A percentile compares a stretch with the other conserved stretches of the same genome.
Conservation (phyloP, 257 asterid species). For the Solanum pimpinellifolium region DNA sequence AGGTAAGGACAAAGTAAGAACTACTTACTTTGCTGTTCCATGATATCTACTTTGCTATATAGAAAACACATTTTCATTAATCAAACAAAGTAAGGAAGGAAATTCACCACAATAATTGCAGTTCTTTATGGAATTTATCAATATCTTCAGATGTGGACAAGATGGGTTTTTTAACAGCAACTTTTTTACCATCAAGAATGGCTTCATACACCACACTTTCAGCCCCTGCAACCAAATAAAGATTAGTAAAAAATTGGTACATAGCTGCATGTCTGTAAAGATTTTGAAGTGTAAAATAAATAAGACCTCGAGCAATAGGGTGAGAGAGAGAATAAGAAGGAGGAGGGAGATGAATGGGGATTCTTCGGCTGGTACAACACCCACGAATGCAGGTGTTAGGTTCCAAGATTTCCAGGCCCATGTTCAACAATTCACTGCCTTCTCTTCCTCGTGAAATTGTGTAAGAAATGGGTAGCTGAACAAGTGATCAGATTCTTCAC, state of each 20-base stretch:
- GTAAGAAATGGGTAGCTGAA: background rate
- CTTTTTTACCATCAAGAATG: slow-evolving; percentile 50
- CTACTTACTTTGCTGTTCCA: background rate
- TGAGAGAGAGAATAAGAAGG: slow-evolving; percentile 58
- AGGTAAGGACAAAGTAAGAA: background rate
- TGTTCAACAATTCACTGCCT: slow-evolving; percentile 2
- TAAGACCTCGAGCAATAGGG: slow-evolving; percentile 72
- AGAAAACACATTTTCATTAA: background rate
- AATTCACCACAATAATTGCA: slow-evolving; percentile 51
- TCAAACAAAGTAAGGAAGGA: background rate
- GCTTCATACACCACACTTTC: slow-evolving; percentile 85
- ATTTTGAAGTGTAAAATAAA: too few relatives aligned
- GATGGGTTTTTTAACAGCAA: slow-evolving; percentile 75
- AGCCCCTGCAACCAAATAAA: slow-evolving; percentile 39
- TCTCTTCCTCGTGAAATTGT: background rate
- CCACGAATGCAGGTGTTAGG: slow-evolving; percentile 84
- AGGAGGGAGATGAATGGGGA: slow-evolving; percentile 78
- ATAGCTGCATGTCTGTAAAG: background rate
- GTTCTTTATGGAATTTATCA: slow-evolving; percentile 67
- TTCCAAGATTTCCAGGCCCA: slow-evolving; percentile 52
- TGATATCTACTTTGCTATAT: background rate
- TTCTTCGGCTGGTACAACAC: slow-evolving; percentile 71
- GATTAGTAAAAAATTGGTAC: background rate
- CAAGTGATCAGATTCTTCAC: background rate
- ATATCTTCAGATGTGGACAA: slow-evolving; percentile 70